Evolutionary conservation across 495 filamentous ascomycete species (phyloP), one percentile per base, ranked within the genome.

Genomic region (Elaphomyces granulatus): DNA sequence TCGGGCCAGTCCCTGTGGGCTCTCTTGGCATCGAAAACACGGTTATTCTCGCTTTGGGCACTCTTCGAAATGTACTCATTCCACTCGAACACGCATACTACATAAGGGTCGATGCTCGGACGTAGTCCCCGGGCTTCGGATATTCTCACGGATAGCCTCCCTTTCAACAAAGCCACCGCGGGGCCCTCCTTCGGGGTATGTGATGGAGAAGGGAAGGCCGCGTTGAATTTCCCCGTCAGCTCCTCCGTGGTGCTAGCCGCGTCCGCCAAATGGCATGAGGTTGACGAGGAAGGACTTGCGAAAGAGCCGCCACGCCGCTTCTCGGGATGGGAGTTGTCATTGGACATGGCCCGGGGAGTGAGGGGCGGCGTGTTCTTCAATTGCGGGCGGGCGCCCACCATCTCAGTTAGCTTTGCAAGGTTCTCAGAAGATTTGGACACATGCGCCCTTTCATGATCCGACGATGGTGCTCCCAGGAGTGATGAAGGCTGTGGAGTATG

Each of bases 1-100:
- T 77, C 79, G 20, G 77, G 70, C 61, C 28, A 68, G 67, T 52
- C 73, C 65, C 65, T 68, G 63, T 56, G 53, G 45, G 51, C 71
- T 60, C 52, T 64, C 47, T 31, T 66, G 16, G 32, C 35, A 34
- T 15, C 34, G 38, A 31, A 38, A 38, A 31, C 55, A 7, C 65
- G 67, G 39, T 74, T 69, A 20, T 61, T 66, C 8, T 71, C 69
- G 41, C 66, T 63, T 41, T 73, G 75, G 32, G 86, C 83, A 9
- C 84, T 84, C 42, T 78, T 81, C 8, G 90, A 95, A 37, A 98
- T 94, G 47, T 87, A 80, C 54, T 98, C 92, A 50, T 87, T 90
- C 58, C 83, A 83, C 54, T 98, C 90, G 50, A 95, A 98, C 17
- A 93, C 87, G 32, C 86, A 94, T 10, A 98, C 87, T 15, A 94